Evolutionary conservation across 805 yeast genomes (phyloP), one percentile per base, ranked within the genome.

Genomic region (Yamadazyma takamatsuzukensis): DNA sequence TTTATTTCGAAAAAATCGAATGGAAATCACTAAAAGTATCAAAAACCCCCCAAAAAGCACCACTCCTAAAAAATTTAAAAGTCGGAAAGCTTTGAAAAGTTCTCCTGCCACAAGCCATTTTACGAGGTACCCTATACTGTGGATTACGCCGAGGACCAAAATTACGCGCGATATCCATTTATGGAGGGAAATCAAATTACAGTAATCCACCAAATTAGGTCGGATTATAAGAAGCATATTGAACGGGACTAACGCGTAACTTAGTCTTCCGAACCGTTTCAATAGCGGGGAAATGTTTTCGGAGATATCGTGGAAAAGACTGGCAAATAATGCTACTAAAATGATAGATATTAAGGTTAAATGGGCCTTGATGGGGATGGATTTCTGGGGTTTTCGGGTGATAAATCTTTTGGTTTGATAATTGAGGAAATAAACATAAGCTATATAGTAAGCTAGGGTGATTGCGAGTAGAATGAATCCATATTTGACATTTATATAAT

Each of bases 101-200:
- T 59, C 43, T 1, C 66, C 65, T 4, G 59, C 62, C 0, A 48
- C 18, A 2, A 48, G 27, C 86, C 83, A 83, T 36, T 64, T 61
- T 7, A 58, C 48, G 4, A 72, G 21, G 47, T 64, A 83, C 1
- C 78, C 79, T 11, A 74, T 28, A 0, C 77, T 62, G 47, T 83
- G 94, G 3, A 69, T 29, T 0, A 68, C 26, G 0, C 70, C 68
- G 19, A 70, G 49, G 0, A 65, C 39, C 1, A 78, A 49, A 15
- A 80, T 69, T 2, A 78, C 23, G 37, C 90, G 60, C 4, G 88
- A 78, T 1, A 80, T 43, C 89, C 90, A 82, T 46, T 80, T 81
- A 50, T 83, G 94, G 6, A 83, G 45, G 13, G 64, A 64, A 9
- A 83, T 47, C 10, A 74, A 56, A 32, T 73, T 75, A 37, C 80